Base-by-base conservation (phyloP, 2,329 filamentous ascomycete genomes). In the Karstenula rhodostoma region DNA sequence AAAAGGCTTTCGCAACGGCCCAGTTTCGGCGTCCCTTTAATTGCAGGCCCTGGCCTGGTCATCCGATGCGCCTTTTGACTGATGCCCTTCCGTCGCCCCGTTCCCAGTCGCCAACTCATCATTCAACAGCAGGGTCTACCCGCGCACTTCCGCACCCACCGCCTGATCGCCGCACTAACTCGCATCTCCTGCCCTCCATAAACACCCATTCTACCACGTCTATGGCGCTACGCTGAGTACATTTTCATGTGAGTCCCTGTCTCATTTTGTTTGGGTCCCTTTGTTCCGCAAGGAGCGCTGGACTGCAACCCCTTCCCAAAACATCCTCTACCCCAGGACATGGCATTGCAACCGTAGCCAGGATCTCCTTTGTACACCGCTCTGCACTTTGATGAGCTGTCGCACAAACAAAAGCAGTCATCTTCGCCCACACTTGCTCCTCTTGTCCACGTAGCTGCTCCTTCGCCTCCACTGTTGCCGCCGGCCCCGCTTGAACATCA, bases 351-450 rank as follows among this genome's bases (percentile, higher is more conserved):
- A 68, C 72, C 67, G 62, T 72, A 69, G 64, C 73, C 65, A 67
- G 67, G 62, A 64, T 64, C 61, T 60, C 70, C 73, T 77, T 75
- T 77, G 73, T 76, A 70, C 68, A 62, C 65, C 69, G 63, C 70
- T 64, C 64, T 67, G 72, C 66, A 73, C 68, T 71, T 64, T 66
- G 50, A 57, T 63, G 63, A 67, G 68, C 32, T 37, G 52, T 75
- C 57, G 67, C 67, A 74, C 73, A 71, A 67, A 66, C 56, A 42
- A 46, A 63, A 59, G 51, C 62, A 61, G 47, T 65, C 66, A 64
- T 58, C 61, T 27, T 19, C n/a, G 22, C 25, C 49, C 33, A 52
- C 49, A 52, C 32, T 49, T 61, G 49, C 58, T 60, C 58, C 54
- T 59, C 52, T 42, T 56, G 53, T 47, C 48, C 57, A 59, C 58